phyloP scores from a whole-genome alignment of 305 asterid species.

The Fraxinus ornus region DNA sequence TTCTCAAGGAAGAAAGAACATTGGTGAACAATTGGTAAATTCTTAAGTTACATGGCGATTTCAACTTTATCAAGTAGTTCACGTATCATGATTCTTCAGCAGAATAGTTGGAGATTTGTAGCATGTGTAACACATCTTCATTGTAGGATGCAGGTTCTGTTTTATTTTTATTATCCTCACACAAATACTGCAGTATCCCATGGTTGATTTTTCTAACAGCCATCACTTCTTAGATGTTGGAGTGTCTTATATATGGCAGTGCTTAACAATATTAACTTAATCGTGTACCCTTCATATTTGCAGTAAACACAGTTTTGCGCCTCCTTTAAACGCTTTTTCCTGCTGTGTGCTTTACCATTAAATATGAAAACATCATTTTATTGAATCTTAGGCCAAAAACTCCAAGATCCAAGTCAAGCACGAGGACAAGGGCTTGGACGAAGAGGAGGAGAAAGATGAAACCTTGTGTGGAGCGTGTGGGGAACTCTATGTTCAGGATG shows the following conservation, averaged over 20 bases:
- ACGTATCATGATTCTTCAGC: neutral
- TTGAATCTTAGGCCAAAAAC: conserved; percentile 28
- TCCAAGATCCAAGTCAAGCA: conserved; percentile 31
- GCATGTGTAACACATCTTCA: neutral
- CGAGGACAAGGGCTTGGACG: conserved; percentile 31
- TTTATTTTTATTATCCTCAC: neutral
- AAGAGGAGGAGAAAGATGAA: conserved; percentile 43
- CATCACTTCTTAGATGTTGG: neutral
- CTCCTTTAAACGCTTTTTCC: neutral
- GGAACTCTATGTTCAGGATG: conserved; percentile 40
- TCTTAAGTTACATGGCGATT: neutral
- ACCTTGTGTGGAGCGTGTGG: conserved; percentile 50
- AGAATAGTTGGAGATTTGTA: neutral
- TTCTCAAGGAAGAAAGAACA: neutral
- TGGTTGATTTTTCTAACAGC: neutral
- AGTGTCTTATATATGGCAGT: neutral
- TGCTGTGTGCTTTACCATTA: neutral
- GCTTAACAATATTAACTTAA: neutral
- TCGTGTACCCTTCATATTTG: neutral
- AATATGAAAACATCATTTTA: neutral
- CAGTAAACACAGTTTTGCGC: neutral
- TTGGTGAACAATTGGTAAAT: neutral
- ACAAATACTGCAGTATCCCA: neutral
- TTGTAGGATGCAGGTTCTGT: neutral
- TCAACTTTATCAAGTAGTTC: neutral